Base-by-base conservation (phyloP, 257 asterid species). In the Nicotiana noctiflora region DNA sequence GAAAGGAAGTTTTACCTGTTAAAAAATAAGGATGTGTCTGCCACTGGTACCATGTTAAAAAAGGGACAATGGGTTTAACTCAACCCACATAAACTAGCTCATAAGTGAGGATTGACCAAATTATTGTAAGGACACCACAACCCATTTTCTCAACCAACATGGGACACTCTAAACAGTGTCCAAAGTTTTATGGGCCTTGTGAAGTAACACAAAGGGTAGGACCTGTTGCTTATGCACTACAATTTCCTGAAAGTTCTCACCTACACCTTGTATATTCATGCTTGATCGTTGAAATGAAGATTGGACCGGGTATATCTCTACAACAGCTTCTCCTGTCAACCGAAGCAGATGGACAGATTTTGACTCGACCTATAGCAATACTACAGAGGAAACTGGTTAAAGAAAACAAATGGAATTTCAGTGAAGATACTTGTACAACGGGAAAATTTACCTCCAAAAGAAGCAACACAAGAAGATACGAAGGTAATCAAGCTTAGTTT, bases 1-100 rank as follows among this genome's bases (percentile, higher is more conserved):
- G 93, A 88, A 89, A 83, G 83, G 80, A 83, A 49, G 40, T 25
- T 14, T 32, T 74, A 74, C 79, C 3, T 40, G 49, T 40, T 40
- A 40, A 70, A n/a, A 53, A 19, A 44, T 70, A 40, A 11, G 21
- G 44, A 68, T 21, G 4, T 37, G n/a, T 19, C 32, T 5, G 55
- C 31, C 5, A n/a, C 56, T 37, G 32, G 21, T 70, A 70, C 77
- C 34, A 70, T 70, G 7, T 12, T 40, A 70, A 44, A 56, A 44
- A 68, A 70, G 9, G 57, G 59, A 53, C 19, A 53, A 1, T 53
- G 19, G 19, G 19, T 15, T 53, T 14, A 53, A 21, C 77, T 70
- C 77, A 44, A 70, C 17, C 77, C 21, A 10, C 76, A 19, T 40
- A 68, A 37, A 32, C 57, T 70, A 40, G 57, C 77, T 70, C 77